Conservation (phyloP, 495 filamentous ascomycete genomes). For the Daldinia caldariorum region DNA sequence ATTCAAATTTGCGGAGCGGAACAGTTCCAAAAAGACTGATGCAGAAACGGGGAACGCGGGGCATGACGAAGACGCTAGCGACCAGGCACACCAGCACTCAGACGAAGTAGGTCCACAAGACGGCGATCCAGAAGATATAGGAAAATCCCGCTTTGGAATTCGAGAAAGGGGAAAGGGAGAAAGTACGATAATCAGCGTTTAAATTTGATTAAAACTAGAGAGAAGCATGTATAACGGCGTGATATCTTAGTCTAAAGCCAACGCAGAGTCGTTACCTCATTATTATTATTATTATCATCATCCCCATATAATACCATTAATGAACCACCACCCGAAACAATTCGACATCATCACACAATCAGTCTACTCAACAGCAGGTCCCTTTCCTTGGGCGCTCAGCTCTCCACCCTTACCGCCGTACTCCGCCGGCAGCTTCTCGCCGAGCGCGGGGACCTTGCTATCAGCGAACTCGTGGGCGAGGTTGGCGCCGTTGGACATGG, state of each 20-base stretch:
- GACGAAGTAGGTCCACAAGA: neutral
- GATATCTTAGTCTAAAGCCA: conserved; percentile 38
- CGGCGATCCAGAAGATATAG: too few relatives aligned
- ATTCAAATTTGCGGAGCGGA: conserved; percentile 56
- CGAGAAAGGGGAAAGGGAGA: neutral
- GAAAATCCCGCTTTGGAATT: neutral
- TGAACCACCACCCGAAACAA: neutral
- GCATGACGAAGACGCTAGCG: neutral
- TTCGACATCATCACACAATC: neutral
- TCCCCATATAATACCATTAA: conserved; percentile 29
- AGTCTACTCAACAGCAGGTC: conserved; percentile 43
- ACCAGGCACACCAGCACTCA: neutral
- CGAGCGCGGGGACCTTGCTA: conserved; percentile 59
- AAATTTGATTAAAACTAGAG: conserved; percentile 10
- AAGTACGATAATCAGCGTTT: neutral
- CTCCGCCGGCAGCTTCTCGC: conserved; percentile 66
- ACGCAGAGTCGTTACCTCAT: conserved; percentile 38
- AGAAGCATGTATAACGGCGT: conserved; percentile 10
- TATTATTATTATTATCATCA: conserved; percentile 36
- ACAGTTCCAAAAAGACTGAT: conserved; percentile 18
- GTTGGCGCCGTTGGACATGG: conserved; percentile 77
- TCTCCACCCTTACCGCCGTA: conserved; percentile 77
- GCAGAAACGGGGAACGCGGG: conserved; percentile 11
- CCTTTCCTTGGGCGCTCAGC: conserved; percentile 52
- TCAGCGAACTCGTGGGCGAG: conserved; percentile 69